Evolutionary conservation across 805 yeast genomes (phyloP).

Genomic region (Torulaspora indica): DNA sequence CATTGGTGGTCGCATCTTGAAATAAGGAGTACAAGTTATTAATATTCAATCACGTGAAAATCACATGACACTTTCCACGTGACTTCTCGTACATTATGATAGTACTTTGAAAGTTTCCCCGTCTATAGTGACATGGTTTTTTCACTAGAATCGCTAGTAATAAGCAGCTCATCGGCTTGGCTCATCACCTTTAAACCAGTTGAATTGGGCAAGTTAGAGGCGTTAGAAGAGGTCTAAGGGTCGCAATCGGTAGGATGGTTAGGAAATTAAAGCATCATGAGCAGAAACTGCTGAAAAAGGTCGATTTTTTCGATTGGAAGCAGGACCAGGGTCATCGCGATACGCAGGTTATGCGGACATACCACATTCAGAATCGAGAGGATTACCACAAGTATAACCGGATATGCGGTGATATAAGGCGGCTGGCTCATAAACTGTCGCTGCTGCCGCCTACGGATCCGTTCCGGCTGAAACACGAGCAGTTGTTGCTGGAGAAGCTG

Average conservation of each 20-base stretch:
- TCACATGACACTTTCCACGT: too few species aligned
- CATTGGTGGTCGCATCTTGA: too few species aligned
- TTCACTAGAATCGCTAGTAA: neutral
- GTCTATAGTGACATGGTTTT: slow-evolving; percentile 1
- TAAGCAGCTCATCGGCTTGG: slow-evolving; percentile 21
- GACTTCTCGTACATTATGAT: too few species aligned
- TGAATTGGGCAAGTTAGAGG: neutral
- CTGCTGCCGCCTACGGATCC: slow-evolving; percentile 84
- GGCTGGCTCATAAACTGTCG: slow-evolving; percentile 80
- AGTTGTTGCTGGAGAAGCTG: slow-evolving; percentile 77
- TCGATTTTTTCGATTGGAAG: slow-evolving; percentile 96
- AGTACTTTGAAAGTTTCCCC: neutral
- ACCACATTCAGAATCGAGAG: slow-evolving; percentile 90
- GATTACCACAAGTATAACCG: slow-evolving; percentile 93
- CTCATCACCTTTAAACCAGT: slow-evolving; percentile 16
- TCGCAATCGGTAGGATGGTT: slow-evolving; percentile 48
- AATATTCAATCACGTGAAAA: too few species aligned
- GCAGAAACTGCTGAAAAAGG: slow-evolving; percentile 88
- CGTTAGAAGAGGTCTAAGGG: neutral
- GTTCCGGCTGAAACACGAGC: slow-evolving; percentile 82
- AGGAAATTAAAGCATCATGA: slow-evolving; percentile 91
- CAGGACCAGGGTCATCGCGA: slow-evolving; percentile 94
- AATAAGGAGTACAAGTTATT: too few species aligned
- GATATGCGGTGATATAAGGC: slow-evolving; percentile 86
- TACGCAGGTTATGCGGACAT: slow-evolving; percentile 91